These are phyloP conservation scores for Cicer chorassanicum DNA, from an alignment of 306 rosid genomes.

Conservation along the genomic window DNA sequence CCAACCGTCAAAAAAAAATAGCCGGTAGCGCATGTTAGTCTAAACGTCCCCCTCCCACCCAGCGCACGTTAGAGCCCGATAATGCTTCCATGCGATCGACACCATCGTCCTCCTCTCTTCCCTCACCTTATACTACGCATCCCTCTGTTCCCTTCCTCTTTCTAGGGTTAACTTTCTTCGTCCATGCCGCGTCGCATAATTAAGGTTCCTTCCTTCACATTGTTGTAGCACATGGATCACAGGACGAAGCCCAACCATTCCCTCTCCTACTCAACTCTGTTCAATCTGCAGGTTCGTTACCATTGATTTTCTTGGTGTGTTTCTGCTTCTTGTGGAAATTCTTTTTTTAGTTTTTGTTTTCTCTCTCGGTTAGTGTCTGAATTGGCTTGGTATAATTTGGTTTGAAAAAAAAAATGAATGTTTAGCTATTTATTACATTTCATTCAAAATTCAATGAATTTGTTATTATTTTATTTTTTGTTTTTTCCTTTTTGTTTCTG, in stretches of 20 bases:
- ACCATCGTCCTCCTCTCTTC: constrained; percentile 41
- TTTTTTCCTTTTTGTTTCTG: constrained; percentile 17
- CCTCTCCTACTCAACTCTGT: constrained; percentile 67
- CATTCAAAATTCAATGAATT: too few species aligned
- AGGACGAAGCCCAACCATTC: constrained; percentile 66
- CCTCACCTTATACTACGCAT: constrained; percentile 66
- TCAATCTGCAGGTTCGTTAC: constrained; percentile 76
- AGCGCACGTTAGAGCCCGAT: constrained; percentile 50
- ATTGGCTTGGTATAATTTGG: constrained; percentile 30
- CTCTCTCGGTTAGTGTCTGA: background rate
- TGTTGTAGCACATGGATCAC: constrained; percentile 68
- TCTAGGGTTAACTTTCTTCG: constrained; percentile 43
- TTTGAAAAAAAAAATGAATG: background rate
- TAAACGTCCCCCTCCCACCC: constrained; percentile 22
- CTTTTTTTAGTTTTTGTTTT: background rate
- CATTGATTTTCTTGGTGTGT: background rate
- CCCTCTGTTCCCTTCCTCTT: constrained; percentile 42
- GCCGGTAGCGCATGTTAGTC: constrained; percentile 49
- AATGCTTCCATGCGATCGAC: constrained; percentile 41
- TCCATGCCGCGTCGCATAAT: constrained; percentile 43
- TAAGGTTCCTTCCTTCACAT: constrained; percentile 43
- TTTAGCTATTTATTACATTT: too few species aligned
- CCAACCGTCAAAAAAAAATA: background rate
- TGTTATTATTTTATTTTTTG: too few species aligned
- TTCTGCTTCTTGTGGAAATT: constrained; percentile 25